A percentile compares a stretch with the other conserved stretches of the same genome.
phyloP scores from a whole-genome alignment of 1,139 yeast genomes.

The Candida sanyaensis region DNA sequence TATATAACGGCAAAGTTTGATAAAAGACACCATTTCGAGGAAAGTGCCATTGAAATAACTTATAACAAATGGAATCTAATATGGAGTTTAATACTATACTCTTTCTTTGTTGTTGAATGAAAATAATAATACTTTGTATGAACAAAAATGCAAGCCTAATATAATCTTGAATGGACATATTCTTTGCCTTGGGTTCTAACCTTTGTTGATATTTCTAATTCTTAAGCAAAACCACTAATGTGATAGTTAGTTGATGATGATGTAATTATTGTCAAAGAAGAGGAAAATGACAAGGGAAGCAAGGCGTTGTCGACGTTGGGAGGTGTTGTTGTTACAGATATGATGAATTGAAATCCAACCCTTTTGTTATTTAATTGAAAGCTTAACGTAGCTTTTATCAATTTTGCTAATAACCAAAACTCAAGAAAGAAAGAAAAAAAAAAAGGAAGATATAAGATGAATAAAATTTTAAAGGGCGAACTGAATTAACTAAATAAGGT shows the following conservation, averaged over 20 bases:
- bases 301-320: too few relatives aligned
- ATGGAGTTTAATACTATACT: conserved; percentile 1
- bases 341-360: neutral
- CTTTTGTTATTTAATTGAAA: neutral
- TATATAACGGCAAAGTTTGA: conserved; percentile 1
- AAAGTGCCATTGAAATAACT: neutral
- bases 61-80: conserved; percentile 1
- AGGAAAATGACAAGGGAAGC: too few relatives aligned
- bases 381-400: neutral
- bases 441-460: neutral
- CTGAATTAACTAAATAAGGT: conserved; percentile 1
- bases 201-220: too few relatives aligned
- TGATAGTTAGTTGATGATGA: too few relatives aligned
- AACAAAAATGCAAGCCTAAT: conserved; percentile 4
- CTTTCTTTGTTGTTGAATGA: neutral
- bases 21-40: neutral
- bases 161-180: conserved; percentile 4
- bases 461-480: neutral
- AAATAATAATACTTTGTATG: neutral
- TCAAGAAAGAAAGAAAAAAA: neutral
- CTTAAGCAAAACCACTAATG: too few relatives aligned
- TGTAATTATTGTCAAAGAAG: too few relatives aligned
- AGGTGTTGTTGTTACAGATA: too few relatives aligned
- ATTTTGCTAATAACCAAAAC: neutral
- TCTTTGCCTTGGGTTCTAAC: neutral